Conservation (phyloP, 1,284 basidiomycete species). For the Meripilus lineatus region DNA sequence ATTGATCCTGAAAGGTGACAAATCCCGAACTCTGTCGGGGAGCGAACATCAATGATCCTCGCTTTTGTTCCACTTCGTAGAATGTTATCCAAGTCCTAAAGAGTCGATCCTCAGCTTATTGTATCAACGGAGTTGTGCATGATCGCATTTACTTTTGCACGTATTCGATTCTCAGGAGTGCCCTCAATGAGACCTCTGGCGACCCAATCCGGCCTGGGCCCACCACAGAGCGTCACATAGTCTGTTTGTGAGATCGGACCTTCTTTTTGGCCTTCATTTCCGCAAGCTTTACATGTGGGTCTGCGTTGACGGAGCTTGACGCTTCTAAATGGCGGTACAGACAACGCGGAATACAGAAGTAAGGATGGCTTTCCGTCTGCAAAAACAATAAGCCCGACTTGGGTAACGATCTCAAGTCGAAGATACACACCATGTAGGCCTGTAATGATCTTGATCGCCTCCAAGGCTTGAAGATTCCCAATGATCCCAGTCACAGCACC, state of each 20-base stretch:
- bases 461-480: conserved; percentile 88
- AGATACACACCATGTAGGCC: conserved; percentile 56
- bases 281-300: conserved; percentile 60
- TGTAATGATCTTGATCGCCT: conserved; percentile 80
- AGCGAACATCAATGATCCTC: conserved; percentile 79
- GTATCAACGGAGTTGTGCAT: conserved; percentile 1
- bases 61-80: conserved; percentile 29
- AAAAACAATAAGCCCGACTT: not conserved
- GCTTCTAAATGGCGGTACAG: conserved; percentile 69
- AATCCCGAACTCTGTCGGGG: conserved; percentile 81
- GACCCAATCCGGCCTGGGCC: conserved; percentile 59
- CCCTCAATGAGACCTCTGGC: conserved; percentile 40
- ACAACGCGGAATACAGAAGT: conserved; percentile 71
- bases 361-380: conserved; percentile 54
- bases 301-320: conserved; percentile 75
- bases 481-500: conserved; percentile 90
- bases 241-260: conserved; percentile 50
- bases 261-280: conserved; percentile 37
- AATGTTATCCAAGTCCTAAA: conserved; percentile 39
- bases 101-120: not conserved
- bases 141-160: conserved; percentile 36
- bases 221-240: conserved; percentile 79
- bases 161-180: conserved; percentile 40
- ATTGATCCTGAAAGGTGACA: conserved; percentile 72
- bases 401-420: not conserved